Evolutionary conservation across 495 filamentous ascomycete genomes (phyloP), one percentile per base, ranked within the genome.

Genomic region (Podospora australis): DNA sequence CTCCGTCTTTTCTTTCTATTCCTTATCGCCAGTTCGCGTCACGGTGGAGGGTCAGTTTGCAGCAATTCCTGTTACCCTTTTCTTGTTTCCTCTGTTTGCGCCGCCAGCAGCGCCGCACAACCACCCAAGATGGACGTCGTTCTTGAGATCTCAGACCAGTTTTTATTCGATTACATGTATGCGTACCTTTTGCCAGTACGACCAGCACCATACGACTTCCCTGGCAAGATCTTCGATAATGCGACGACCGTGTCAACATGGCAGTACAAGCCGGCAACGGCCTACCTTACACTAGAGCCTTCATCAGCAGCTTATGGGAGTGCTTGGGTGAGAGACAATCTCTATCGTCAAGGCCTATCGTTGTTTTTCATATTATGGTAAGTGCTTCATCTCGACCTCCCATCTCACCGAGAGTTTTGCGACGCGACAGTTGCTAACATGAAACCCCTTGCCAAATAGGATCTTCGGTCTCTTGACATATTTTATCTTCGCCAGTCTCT

Each of bases 331-430:
- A 71, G 91, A 54, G 85, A 92, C 58, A 88, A 94, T 65, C 75
- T 87, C 39, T 84, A 75, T 50, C 80, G 92, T 54, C 91, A 96
- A 70, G 65, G 71, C 39, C 49, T 84, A 28, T 87, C 84, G 40
- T 71, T 96, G 52, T 92, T 84, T 60, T 45, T 90, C 22, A 88
- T 97, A 40, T 87, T 88, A 48, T 92, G 87, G 91, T 96, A 74
- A 56, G 80, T 60, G 19, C 4, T 17, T 21, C n/a, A 30, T 28
- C n/a, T 35, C 40, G 10, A 2, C 22, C 7, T 11, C n/a, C 35
- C 21, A 22, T 47, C 39, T 25, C 39, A 44, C 20, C 29, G 6
- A n/a, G n/a, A n/a, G n/a, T n/a, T n/a, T n/a, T n/a, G n/a, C n/a
- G n/a, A n/a, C 48, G 14, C 28, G 10, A 19, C 13, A 17, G 24